A percentile compares a stretch with the other conserved stretches of the same genome.
Evolutionary conservation across 345 rosid genomes (phyloP).

Genomic region (Melaleuca alternifolia): DNA sequence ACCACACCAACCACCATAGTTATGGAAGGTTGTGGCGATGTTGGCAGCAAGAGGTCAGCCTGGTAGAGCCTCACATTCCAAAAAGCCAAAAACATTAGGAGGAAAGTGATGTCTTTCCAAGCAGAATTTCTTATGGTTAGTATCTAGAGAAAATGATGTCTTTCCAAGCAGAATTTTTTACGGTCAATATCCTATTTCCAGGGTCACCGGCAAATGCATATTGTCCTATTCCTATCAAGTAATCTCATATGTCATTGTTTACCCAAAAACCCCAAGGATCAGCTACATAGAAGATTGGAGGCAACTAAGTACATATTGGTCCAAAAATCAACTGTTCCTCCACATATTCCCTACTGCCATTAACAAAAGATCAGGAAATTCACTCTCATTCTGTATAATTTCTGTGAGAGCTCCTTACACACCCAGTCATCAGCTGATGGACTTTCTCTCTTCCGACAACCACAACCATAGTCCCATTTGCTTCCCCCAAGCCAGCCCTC

Average conservation of each 20-base stretch:
- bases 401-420: not conserved
- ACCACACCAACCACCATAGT: not conserved
- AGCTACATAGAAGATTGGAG: too few species aligned
- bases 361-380: not conserved
- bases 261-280: too few species aligned
- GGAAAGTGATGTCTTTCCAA: not conserved
- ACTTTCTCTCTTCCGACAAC: not conserved
- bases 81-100: not conserved
- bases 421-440: not conserved
- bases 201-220: too few species aligned
- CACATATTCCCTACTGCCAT: not conserved
- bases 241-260: too few species aligned
- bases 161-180: not conserved
- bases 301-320: not conserved
- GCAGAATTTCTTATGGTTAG: not conserved
- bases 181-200: too few species aligned
- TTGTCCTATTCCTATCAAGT: too few species aligned
- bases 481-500: not conserved
- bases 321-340: not conserved
- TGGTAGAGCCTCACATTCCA: not conserved
- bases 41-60: not conserved
- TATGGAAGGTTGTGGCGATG: not conserved
- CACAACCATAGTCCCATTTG: not conserved
- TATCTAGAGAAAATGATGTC: too few species aligned
- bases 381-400: not conserved